Percentiles rank a stretch among this genome's conserved stretches.
These are phyloP conservation scores for Phyllosticta citribraziliensis DNA, from an alignment of 2,329 filamentous ascomycete genomes.

Conservation along the genomic window DNA sequence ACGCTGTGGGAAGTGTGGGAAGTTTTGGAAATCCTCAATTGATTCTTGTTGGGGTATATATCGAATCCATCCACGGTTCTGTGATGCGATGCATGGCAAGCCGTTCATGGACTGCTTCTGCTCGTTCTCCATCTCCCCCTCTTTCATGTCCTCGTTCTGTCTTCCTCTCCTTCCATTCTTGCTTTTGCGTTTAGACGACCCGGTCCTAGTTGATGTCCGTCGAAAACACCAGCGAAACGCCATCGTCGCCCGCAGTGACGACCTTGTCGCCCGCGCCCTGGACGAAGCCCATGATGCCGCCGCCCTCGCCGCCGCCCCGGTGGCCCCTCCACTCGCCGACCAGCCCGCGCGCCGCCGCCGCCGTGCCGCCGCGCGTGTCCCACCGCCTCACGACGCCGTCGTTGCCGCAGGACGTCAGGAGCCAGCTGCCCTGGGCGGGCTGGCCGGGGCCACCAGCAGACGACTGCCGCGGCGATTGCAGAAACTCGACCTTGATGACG, in stretches of 20 bases:
- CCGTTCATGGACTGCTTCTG: too few species aligned
- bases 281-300: constrained; percentile 84
- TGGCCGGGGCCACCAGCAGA: constrained; percentile 15
- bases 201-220: neutral
- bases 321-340: constrained; percentile 88
- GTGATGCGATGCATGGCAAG: too few species aligned
- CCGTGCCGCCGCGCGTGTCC: constrained; percentile 65
- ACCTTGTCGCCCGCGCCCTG: constrained; percentile 43
- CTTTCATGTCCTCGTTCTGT: too few species aligned
- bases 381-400: constrained; percentile 85
- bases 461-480: constrained; percentile 36
- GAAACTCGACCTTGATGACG: constrained; percentile 88
- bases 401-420: constrained; percentile 82
- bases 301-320: constrained; percentile 71
- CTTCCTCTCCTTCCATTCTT: neutral
- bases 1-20: too few species aligned
- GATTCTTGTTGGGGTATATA: too few species aligned
- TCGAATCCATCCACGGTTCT: too few species aligned
- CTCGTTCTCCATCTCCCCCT: too few species aligned
- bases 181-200: neutral
- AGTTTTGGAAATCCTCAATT: too few species aligned
- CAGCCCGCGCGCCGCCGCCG: constrained; percentile 58
- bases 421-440: constrained; percentile 39
- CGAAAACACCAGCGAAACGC: constrained; percentile 54
- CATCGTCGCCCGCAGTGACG: constrained; percentile 86